Conservation (phyloP, 2,329 filamentous ascomycete genomes). For the Penicillium digitatum region DNA sequence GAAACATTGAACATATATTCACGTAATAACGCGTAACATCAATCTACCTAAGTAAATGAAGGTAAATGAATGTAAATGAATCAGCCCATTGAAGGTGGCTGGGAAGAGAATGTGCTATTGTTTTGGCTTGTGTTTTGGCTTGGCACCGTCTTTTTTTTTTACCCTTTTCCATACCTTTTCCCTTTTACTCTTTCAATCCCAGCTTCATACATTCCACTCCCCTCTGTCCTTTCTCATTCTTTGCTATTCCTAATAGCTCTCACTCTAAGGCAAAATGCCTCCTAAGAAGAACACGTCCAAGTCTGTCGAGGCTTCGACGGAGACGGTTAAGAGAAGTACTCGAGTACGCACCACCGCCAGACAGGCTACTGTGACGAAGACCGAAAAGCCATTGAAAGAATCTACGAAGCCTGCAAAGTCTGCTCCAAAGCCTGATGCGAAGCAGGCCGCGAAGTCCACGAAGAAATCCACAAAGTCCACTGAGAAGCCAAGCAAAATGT, state of each 20-base stretch:
- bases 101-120: conserved; percentile 20
- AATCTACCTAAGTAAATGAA: not conserved
- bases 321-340: not conserved
- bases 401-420: not conserved
- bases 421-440: not conserved
- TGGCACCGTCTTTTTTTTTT: conserved; percentile 9
- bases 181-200: conserved; percentile 2
- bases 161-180: conserved; percentile 1
- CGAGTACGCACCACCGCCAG: not conserved
- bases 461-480: not conserved
- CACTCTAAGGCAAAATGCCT: conserved; percentile 24
- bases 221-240: conserved; percentile 4
- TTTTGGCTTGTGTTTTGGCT: conserved; percentile 18
- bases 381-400: conserved; percentile 19
- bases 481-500: conserved; percentile 17
- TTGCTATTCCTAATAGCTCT: conserved; percentile 2
- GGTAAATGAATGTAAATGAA: not conserved
- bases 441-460: not conserved
- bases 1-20: not conserved
- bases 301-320: conserved; percentile 14
- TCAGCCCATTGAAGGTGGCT: not conserved
- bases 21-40: not conserved
- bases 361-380: not conserved
- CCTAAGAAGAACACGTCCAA: conserved; percentile 29
- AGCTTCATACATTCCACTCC: not conserved